These are phyloP conservation scores for Ophiostoma sp. DNA, from an alignment of 2,329 filamentous ascomycete species.

Conservation along the genomic window DNA sequence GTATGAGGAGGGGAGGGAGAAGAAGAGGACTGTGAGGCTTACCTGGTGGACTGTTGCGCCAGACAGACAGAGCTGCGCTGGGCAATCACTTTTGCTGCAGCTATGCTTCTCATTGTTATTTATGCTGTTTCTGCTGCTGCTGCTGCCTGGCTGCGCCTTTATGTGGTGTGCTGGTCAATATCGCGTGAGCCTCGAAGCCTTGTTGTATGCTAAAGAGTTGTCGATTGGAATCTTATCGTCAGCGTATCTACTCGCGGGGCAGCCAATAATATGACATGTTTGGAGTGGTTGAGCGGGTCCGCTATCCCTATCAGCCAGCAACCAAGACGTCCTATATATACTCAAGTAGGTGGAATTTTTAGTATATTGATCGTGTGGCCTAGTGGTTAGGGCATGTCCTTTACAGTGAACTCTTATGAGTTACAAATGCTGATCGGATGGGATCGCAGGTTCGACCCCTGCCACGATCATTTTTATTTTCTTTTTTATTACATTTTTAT, in stretches of 20 bases:
- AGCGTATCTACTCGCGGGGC: neutral
- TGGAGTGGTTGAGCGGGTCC: neutral
- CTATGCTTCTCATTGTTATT: conserved; percentile 23
- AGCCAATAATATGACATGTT: neutral
- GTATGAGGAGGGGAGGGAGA: neutral
- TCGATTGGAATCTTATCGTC: conserved; percentile 1
- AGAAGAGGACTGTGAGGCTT: neutral
- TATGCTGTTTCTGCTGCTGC: neutral
- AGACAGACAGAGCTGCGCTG: conserved; percentile 22
- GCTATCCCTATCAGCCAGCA: neutral
- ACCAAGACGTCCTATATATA: conserved; percentile 2
- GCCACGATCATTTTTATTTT: conserved; percentile 28
- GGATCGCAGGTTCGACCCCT: conserved; percentile 32
- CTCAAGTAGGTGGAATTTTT: neutral
- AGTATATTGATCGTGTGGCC: conserved; percentile 28
- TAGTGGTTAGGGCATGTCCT: conserved; percentile 32
- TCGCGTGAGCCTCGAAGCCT: neutral
- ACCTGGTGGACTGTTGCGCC: neutral
- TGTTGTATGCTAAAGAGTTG: neutral
- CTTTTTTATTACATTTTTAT: conserved; percentile 12
- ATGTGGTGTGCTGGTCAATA: neutral
- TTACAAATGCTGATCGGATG: conserved; percentile 26
- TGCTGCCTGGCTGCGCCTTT: neutral
- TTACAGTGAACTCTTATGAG: conserved; percentile 26
- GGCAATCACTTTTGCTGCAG: conserved; percentile 18